Evolutionary conservation across 2,329 filamentous ascomycete species (phyloP), one percentile per base, ranked within the genome.

Genomic region (Fusarium sp.): DNA sequence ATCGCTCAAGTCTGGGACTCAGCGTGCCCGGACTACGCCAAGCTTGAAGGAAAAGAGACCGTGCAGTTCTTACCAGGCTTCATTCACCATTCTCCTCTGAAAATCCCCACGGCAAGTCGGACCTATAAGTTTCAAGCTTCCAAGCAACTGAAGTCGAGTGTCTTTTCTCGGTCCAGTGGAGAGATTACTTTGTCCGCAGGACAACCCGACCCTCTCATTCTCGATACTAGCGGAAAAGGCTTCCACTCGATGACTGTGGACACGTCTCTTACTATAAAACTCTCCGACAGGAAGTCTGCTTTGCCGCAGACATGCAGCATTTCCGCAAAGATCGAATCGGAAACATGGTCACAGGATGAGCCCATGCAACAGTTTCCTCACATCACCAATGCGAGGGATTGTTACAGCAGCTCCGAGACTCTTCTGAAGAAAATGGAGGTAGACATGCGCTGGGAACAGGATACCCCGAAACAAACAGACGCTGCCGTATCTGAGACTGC

Each of bases 1-100:
- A 62, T 63, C n/a, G 57, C 57, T 13, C 59, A 63, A 23, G 20
- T 62, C 10, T 61, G 57, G 57, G 57, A 63, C 46, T 62, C 57
- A 5, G 46, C 23, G 13, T 41, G 18, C 18, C 33, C 59, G 16
- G 57, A 63, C 9, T 46, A 62, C 26, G 59, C 59, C 12, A 63
- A 21, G 8, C n/a, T 63, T 13, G 59, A 63, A 29, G 18, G 33
- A 35, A 63, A 63, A 42, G 46, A 63, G n/a, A 62, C 33, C 6
- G 10, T 63, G 23, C 59, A 63, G 15, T 63, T 63, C 20, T 18
- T 63, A 11, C 59, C 59, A n/a, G 59, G 39, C 6, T 29, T 35
- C 20, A 11, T 55, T 11, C 8, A 62, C 6, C 33, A 63, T 3
- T 33, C 59, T 2, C 18, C 21, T 29, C 7, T 62, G 2, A 62